phyloP scores from a whole-genome alignment of 805 yeast species.

The Candida sithepensis region DNA sequence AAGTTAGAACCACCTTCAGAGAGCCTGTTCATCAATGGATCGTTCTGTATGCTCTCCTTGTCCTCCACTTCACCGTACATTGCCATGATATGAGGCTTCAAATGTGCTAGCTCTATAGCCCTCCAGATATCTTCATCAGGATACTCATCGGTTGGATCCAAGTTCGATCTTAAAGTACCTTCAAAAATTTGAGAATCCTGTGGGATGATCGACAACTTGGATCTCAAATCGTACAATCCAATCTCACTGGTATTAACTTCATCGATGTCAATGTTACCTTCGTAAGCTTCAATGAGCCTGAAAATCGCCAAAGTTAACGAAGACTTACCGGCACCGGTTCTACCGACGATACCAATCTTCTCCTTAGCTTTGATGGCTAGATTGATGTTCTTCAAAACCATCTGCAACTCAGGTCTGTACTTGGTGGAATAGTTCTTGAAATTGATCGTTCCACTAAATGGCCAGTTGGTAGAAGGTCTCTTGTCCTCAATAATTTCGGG shows the following conservation, averaged over 20 bases:
- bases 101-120: constrained; percentile 73
- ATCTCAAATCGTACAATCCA: constrained; percentile 77
- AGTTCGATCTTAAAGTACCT: constrained; percentile 79
- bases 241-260: constrained; percentile 59
- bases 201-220: constrained; percentile 79
- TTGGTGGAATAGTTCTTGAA: constrained; percentile 77
- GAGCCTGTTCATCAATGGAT: constrained; percentile 25
- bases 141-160: constrained; percentile 73
- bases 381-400: constrained; percentile 67
- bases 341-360: constrained; percentile 92
- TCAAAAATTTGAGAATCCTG: constrained; percentile 92
- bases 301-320: constrained; percentile 81
- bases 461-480: constrained; percentile 75
- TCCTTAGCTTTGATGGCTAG: constrained; percentile 68
- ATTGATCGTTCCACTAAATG: constrained; percentile 60
- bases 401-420: constrained; percentile 77
- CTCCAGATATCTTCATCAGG: constrained; percentile 81
- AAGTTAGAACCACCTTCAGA: constrained; percentile 54
- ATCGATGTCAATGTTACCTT: constrained; percentile 67
- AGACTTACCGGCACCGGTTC: constrained; percentile 96
- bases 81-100: constrained; percentile 57
- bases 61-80: constrained; percentile 45
- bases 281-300: constrained; percentile 73
- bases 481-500: constrained; percentile 44
- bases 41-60: constrained; percentile 37